Evolutionary conservation across 2,329 filamentous ascomycete species (phyloP), one percentile per base, ranked within the genome.

Genomic region (Dothideomycetes sp.): DNA sequence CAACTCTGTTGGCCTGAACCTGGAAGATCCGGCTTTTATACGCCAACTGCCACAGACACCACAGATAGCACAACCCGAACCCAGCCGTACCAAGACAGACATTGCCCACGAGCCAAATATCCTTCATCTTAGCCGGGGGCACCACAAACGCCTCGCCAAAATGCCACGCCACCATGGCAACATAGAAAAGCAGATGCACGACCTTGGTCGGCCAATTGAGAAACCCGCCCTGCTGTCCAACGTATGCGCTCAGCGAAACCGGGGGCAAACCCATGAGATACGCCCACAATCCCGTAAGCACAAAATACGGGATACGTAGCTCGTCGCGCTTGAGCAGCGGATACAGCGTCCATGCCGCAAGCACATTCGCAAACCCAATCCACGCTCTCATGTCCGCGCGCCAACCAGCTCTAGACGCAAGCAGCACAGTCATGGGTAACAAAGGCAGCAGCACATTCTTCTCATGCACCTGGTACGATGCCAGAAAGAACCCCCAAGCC

Each of bases 381-480:
- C 91, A 98, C 2, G 85, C 79, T 36, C 91, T 76, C 14, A 75
- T 77, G 38, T 81, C 78, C 44, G 83, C 82, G 44, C 77, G 77
- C 36, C 98, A 64, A 0, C 89, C 89, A 36, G 84, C 75, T 46
- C 80, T 76, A 12, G 83, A 79, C 12, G 84, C 83, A 30, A 98
- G 70, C 4, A 96, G 70, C 5, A 95, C 63, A 0, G 88, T 96
- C 84, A 93, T 94, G 0, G 91, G 91, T 57, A 96, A 75, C 34
- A 98, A 68, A 1, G 91, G 93, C 2, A 98, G 73, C 4, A 98
- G 69, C 0, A 94, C 86, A 49, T 88, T 95, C 72, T 98, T 98
- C 65, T 98, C 91, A 54, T 98, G 91, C 0, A 98, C 93, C 57
- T 98, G 91, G 59, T 94, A 98, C 52, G 86, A 93, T 65, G 93